These are phyloP conservation scores for Boletellus deceptivus DNA, from an alignment of 1,284 basidiomycete genomes.

Conservation along the genomic window DNA sequence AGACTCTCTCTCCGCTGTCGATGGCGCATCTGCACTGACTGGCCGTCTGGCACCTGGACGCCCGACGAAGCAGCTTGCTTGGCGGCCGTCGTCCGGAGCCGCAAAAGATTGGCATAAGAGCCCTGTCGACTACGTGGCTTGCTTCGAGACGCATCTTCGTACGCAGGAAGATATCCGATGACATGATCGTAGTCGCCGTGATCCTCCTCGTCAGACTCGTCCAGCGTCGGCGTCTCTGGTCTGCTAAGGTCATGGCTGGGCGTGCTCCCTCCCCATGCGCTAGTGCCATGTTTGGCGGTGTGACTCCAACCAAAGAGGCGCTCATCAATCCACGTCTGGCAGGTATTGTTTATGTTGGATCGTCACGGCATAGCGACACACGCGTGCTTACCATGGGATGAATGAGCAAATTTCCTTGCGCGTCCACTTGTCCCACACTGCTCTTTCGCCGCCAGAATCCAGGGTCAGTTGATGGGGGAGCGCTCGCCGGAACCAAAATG, in stretches of 20 bases:
- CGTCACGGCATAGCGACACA: not conserved
- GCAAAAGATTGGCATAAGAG: conserved; percentile 78
- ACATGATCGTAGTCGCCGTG: conserved; percentile 80
- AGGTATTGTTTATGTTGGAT: not conserved
- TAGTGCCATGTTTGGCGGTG: conserved; percentile 68
- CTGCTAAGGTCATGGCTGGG: conserved; percentile 61
- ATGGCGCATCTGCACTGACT: conserved; percentile 48
- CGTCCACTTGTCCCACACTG: conserved; percentile 72
- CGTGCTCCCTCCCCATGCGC: conserved; percentile 66
- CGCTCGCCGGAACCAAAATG: conserved; percentile 80
- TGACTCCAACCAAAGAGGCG: conserved; percentile 89
- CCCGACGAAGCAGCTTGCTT: conserved; percentile 18
- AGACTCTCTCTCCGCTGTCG: conserved; percentile 61
- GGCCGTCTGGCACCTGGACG: conserved; percentile 31
- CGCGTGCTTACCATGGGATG: conserved; percentile 67
- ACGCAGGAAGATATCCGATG: conserved; percentile 55
- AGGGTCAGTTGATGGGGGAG: conserved; percentile 69
- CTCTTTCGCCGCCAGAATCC: conserved; percentile 76
- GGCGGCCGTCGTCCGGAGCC: conserved; percentile 48
- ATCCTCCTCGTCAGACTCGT: conserved; percentile 74
- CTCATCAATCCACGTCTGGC: conserved; percentile 87
- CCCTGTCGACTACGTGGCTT: conserved; percentile 65
- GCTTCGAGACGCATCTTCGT: conserved; percentile 43
- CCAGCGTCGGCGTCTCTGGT: conserved; percentile 65
- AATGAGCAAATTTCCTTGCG: conserved; percentile 72